Conservation (phyloP, 768 basidiomycete species). For the Coprinopsis sp. region DNA sequence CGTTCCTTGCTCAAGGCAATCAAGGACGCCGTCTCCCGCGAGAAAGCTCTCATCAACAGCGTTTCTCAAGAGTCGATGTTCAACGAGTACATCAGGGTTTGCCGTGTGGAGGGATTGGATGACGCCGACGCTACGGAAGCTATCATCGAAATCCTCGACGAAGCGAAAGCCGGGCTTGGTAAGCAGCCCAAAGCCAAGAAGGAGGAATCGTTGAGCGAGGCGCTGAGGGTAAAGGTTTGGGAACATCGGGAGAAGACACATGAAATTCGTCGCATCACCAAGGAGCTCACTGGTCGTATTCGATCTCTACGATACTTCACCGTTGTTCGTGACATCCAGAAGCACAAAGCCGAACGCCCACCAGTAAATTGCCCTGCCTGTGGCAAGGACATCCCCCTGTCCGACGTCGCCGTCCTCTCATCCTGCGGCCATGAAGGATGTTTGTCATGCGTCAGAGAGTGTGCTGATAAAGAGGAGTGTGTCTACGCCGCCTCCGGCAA, state of each 20-base stretch:
- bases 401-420: constrained; percentile 79
- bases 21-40: constrained; percentile 58
- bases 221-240: constrained; percentile 64
- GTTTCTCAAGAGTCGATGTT: constrained; percentile 71
- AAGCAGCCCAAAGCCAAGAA: constrained; percentile 45
- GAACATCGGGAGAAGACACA: constrained; percentile 85
- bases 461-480: constrained; percentile 78
- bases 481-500: constrained; percentile 63
- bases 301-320: constrained; percentile 91
- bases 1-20: constrained; percentile 65
- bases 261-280: constrained; percentile 74
- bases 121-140: constrained; percentile 72
- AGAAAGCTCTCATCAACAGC: constrained; percentile 57
- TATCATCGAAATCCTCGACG: constrained; percentile 52
- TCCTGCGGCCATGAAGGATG: constrained; percentile 93
- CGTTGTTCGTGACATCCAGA: constrained; percentile 85
- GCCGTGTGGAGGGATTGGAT: constrained; percentile 65
- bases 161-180: constrained; percentile 47
- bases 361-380: constrained; percentile 63
- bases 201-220: constrained; percentile 51
- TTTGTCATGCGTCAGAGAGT: constrained; percentile 60
- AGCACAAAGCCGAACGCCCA: constrained; percentile 57
- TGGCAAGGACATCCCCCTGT: constrained; percentile 48
- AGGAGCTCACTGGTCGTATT: constrained; percentile 86
- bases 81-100: constrained; percentile 69